Base-by-base conservation (phyloP, 768 basidiomycete species). In the Lactarius sanguifluus region DNA sequence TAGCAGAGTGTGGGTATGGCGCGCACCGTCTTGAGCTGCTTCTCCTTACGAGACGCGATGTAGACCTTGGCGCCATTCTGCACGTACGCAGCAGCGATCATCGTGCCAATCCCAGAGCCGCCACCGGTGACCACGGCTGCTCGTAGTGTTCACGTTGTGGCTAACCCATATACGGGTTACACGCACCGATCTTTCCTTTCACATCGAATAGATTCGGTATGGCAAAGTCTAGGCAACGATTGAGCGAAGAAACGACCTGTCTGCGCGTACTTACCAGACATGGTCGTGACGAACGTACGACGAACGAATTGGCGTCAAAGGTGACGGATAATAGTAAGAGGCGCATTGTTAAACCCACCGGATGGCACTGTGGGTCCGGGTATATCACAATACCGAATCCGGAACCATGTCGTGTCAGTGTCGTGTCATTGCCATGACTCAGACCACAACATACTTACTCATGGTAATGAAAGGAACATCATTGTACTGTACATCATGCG, bases 31-130 rank as follows among this genome's bases (percentile, higher is more conserved):
- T 89, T 86, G 64, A 96, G 81, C 71, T 89, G 88, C 23, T 80
- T 74, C 78, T 92, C 90, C 74, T 93, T 94, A 63, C 94, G 82
- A 13, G 91, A 88, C 16, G 94, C 92, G 70, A 96, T 94, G 78
- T 95, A 94, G 50, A 96, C 94, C 71, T 86, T 89, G 40, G 89
- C 91, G 15, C 94, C 94, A 72, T 95, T 94, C 77, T 88, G 85
- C 1, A 89, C 90, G 71, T 92, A 88, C 1, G 90, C 88, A 0
- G 85, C 79, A 28, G 94, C 92, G 71, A 95, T 93, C 84, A 92
- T 89, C 72, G 85, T 87, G 9, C 93, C 93, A 55, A 96, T 85
- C 1, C 93, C 93, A 47, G 89, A 88, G 57, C 90, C 86, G 25
- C 93, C 93, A 2, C 93, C 93, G 1, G 91, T 94, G 23, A 93